Conservation (phyloP, 2,329 filamentous ascomycete species). For the Colletotrichum cordylinicola region DNA sequence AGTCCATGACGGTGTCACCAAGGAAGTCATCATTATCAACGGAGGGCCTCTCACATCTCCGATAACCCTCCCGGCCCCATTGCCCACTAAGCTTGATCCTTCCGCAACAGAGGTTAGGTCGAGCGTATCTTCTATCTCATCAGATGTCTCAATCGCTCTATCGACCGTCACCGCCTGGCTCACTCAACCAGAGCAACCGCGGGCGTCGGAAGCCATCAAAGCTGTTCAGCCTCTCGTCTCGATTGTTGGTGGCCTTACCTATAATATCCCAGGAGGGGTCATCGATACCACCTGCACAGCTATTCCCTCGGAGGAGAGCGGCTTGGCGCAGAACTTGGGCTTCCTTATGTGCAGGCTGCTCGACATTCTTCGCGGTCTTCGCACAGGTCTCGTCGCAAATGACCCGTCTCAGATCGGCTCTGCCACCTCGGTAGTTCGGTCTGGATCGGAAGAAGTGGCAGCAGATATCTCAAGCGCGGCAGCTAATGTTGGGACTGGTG, state of each 20-base stretch:
- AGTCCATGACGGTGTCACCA: neutral
- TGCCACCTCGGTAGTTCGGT: neutral
- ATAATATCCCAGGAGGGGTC: neutral
- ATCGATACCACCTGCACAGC: fast-evolving
- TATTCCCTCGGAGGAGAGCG: fast-evolving
- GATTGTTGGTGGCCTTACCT: neutral
- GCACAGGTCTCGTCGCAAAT: neutral
- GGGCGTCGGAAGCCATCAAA: neutral
- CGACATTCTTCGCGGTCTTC: neutral
- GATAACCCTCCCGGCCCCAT: neutral
- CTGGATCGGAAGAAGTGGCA: neutral
- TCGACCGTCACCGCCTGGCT: neutral
- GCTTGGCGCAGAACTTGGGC: fast-evolving
- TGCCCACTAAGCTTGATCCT: neutral
- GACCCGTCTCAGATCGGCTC: neutral
- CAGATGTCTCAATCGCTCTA: neutral
- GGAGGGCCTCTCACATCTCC: neutral
- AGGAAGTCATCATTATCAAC: fast-evolving
- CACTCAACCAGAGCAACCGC: neutral
- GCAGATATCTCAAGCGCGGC: neutral
- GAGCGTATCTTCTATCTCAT: neutral
- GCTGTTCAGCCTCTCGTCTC: neutral
- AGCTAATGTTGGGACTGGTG: neutral
- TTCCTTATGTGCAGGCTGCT: neutral
- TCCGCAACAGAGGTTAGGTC: fast-evolving